Conservation (phyloP, 1,139 yeast genomes). For the Zygoascus meyerae region DNA sequence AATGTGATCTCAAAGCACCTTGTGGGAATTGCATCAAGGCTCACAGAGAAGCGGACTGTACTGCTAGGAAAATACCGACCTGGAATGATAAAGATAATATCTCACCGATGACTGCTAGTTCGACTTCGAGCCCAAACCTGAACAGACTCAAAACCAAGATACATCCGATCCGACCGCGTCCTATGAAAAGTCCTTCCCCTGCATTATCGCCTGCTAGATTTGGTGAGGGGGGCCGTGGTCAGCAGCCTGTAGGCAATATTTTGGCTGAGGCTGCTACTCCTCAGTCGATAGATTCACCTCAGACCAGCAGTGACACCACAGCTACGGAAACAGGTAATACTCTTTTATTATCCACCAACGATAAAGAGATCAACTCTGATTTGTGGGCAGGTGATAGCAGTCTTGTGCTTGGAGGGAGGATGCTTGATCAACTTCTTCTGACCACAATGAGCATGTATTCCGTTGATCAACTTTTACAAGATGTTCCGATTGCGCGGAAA, state of each 20-base stretch:
- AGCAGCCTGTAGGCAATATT: too few relatives aligned
- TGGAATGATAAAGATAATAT: neutral
- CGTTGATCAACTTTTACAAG: constrained; percentile 6
- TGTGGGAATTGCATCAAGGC: constrained; percentile 8
- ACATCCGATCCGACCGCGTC: too few relatives aligned
- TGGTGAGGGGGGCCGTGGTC: too few relatives aligned
- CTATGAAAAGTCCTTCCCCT: too few relatives aligned
- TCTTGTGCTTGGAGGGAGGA: neutral
- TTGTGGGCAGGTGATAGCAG: neutral
- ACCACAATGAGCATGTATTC: constrained; percentile 6
- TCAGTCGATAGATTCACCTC: neutral
- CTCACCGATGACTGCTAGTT: neutral
- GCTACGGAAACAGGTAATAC: neutral
- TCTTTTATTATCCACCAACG: neutral
- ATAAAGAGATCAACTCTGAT: neutral
- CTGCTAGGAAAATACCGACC: neutral
- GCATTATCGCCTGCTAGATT: too few relatives aligned
- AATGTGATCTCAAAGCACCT: constrained; percentile 9
- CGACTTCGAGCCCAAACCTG: neutral
- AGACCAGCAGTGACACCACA: neutral
- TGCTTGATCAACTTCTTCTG: constrained; percentile 6
- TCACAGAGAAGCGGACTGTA: constrained; percentile 7
- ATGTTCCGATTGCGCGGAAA: neutral
- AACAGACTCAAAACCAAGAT: too few relatives aligned
- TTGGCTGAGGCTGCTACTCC: neutral